phyloP scores from a whole-genome alignment of 2,329 filamentous ascomycete genomes.

The Penicillium polonicum region DNA sequence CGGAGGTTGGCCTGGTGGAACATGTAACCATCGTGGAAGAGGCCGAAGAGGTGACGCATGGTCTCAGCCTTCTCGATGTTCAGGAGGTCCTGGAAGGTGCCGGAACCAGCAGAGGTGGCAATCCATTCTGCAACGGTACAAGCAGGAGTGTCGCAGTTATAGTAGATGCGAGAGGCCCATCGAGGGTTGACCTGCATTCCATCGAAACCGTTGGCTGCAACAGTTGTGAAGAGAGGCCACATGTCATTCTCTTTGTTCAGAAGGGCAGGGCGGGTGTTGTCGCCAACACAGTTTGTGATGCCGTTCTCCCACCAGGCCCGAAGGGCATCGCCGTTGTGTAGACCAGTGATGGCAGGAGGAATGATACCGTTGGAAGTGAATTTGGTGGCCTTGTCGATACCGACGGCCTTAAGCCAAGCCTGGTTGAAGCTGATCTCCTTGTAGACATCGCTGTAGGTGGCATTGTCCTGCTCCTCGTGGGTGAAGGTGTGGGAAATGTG shows the following conservation, averaged over 20 bases:
- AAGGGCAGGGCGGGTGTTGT: conserved; percentile 59
- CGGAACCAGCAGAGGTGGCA: conserved; percentile 56
- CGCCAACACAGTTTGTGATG: conserved; percentile 61
- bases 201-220: conserved; percentile 53
- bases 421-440: conserved; percentile 62
- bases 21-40: conserved; percentile 60
- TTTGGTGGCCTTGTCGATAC: conserved; percentile 47
- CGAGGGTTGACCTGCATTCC: conserved; percentile 59
- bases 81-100: conserved; percentile 54
- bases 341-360: conserved; percentile 62
- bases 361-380: conserved; percentile 59
- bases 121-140: conserved; percentile 63
- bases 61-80: conserved; percentile 53
- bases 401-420: conserved; percentile 57
- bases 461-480: conserved; percentile 59
- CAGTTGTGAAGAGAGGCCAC: conserved; percentile 57
- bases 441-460: conserved; percentile 56
- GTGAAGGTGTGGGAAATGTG: conserved; percentile 65
- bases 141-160: conserved; percentile 59
- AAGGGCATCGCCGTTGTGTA: conserved; percentile 64
- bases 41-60: conserved; percentile 56
- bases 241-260: conserved; percentile 54
- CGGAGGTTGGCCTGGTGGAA: conserved; percentile 65
- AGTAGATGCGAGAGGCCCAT: conserved; percentile 63
- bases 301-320: conserved; percentile 60